A percentile compares a stretch with the other conserved stretches of the same genome.
phyloP scores from a whole-genome alignment of 2,329 filamentous ascomycete genomes.

The Geoglossum cookeanum region DNA sequence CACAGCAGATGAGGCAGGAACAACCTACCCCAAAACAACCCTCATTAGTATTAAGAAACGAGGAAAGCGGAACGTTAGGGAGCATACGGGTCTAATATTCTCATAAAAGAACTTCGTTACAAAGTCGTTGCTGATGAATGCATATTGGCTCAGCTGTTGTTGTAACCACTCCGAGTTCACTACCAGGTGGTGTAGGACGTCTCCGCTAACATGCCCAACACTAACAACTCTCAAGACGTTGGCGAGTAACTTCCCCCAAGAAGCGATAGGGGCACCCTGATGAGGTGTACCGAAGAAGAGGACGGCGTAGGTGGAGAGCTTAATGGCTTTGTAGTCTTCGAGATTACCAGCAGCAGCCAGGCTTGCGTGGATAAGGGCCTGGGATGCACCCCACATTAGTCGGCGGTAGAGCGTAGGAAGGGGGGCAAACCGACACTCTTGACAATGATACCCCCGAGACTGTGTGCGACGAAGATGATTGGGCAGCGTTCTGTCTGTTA shows the following conservation, averaged over 20 bases:
- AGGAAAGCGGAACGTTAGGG: too few species aligned
- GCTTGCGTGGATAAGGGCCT: slow-evolving; percentile 22
- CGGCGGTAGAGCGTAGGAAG: too few species aligned
- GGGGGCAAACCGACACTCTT: slow-evolving; percentile 14
- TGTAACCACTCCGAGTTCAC: slow-evolving; percentile 19
- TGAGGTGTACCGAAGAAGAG: slow-evolving; percentile 23
- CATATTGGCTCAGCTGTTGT: slow-evolving; percentile 19
- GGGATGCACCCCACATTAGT: too few species aligned
- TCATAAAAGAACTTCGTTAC: slow-evolving; percentile 19
- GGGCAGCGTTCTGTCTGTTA: slow-evolving; percentile 15
- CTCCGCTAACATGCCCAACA: slow-evolving; percentile 15
- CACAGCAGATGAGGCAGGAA: too few species aligned
- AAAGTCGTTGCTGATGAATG: slow-evolving; percentile 18
- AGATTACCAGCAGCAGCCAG: slow-evolving; percentile 13
- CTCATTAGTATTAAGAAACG: too few species aligned
- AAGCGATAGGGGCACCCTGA: slow-evolving; percentile 18
- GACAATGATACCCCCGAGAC: slow-evolving; percentile 18
- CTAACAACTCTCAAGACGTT: slow-evolving; percentile 20
- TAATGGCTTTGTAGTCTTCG: slow-evolving; percentile 16
- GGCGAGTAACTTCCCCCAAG: slow-evolving; percentile 14
- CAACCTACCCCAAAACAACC: too few species aligned
- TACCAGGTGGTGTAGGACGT: slow-evolving; percentile 17
- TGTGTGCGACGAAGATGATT: slow-evolving; percentile 18
- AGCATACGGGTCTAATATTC: too few species aligned
- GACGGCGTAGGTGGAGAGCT: slow-evolving; percentile 20